These are phyloP conservation scores for Penicillium canescens DNA, from an alignment of 495 filamentous ascomycete species.

Conservation along the genomic window DNA sequence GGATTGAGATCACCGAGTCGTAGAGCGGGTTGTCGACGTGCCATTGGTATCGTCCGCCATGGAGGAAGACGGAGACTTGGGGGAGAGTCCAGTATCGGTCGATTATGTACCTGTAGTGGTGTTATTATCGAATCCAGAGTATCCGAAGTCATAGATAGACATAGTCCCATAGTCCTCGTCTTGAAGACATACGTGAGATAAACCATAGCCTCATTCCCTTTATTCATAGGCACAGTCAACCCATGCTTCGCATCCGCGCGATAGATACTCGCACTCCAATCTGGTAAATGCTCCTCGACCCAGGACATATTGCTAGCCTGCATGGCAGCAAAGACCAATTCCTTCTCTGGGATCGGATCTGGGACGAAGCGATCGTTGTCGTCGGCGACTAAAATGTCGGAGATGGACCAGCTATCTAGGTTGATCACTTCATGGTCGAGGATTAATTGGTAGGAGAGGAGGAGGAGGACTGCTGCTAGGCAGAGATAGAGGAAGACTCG, in stretches of 20 bases:
- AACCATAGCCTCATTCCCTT: conserved; percentile 64
- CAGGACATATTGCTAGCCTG: conserved; percentile 27
- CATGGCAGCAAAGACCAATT: conserved; percentile 30
- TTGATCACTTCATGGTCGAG: conserved; percentile 10
- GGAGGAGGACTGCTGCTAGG: conserved; percentile 13
- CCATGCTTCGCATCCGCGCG: conserved; percentile 44
- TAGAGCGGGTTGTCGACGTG: conserved; percentile 58
- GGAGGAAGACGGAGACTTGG: conserved; percentile 45
- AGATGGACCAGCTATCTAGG: background rate
- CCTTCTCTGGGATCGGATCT: conserved; percentile 6
- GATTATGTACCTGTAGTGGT: conserved; percentile 36
- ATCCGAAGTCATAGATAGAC: too few species aligned
- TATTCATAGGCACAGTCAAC: conserved; percentile 52
- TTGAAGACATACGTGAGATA: conserved; percentile 51
- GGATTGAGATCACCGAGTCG: conserved; percentile 31
- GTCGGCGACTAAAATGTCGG: background rate
- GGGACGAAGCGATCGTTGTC: background rate
- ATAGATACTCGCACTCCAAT: conserved; percentile 49
- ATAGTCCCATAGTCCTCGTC: too few species aligned
- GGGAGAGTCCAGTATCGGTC: conserved; percentile 48
- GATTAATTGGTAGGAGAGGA: conserved; percentile 26
- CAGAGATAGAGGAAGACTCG: conserved; percentile 17
- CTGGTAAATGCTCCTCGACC: conserved; percentile 30
- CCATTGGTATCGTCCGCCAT: conserved; percentile 45
- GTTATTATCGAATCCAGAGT: too few species aligned